Evolutionary conservation across 2,329 filamentous ascomycete genomes (phyloP).

Genomic region (Echinosphaeria canescens): DNA sequence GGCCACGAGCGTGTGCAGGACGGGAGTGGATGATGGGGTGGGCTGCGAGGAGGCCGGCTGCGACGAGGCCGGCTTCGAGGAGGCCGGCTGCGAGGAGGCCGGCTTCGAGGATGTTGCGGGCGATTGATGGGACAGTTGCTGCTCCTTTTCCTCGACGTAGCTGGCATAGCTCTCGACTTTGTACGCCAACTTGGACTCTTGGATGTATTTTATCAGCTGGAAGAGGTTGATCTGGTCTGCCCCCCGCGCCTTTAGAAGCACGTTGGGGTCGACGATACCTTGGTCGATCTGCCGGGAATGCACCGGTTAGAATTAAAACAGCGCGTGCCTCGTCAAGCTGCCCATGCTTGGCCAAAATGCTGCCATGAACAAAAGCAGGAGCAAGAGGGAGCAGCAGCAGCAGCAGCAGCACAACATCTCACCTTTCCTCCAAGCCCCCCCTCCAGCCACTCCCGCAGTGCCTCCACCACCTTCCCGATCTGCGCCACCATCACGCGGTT

Average conservation of each 20-base stretch:
- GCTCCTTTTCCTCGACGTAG: conserved; percentile 28
- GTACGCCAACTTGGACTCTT: conserved; percentile 78
- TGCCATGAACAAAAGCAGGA: background rate
- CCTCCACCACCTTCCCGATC: conserved; percentile 64
- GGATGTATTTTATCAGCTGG: conserved; percentile 70
- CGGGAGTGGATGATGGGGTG: conserved; percentile 13
- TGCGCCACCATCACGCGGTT: conserved; percentile 86
- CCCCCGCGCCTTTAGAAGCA: conserved; percentile 61
- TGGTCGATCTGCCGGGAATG: conserved; percentile 20
- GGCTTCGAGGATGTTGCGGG: conserved; percentile 11
- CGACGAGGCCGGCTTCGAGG: conserved; percentile 13
- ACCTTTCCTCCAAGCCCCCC: conserved; percentile 25
- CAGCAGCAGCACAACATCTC: too few species aligned
- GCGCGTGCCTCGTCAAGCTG: too few species aligned
- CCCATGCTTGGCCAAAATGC: conserved; percentile 1
- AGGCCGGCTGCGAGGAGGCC: conserved; percentile 26
- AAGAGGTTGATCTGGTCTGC: conserved; percentile 92
- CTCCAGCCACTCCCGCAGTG: conserved; percentile 48
- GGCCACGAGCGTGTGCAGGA: conserved; percentile 30
- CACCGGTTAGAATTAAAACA: too few species aligned
- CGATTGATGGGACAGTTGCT: background rate
- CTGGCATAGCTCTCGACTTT: conserved; percentile 82
- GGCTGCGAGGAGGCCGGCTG: background rate
- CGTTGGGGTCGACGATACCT: conserved; percentile 46
- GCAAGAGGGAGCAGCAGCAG: too few species aligned